phyloP scores from a whole-genome alignment of 805 yeast genomes.

The Candida oleophila region DNA sequence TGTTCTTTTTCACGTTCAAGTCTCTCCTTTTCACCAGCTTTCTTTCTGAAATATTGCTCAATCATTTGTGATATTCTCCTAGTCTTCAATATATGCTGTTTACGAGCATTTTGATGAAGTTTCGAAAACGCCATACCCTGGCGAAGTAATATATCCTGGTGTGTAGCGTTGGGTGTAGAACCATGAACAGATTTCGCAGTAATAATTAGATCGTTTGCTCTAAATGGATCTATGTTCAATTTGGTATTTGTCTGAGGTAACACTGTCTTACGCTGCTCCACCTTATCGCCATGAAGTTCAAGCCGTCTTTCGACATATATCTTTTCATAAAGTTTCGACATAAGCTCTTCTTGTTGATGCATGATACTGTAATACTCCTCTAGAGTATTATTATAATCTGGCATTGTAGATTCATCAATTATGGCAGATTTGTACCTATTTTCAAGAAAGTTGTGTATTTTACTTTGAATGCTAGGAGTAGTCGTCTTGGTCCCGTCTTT shows the following conservation, averaged over 20 bases:
- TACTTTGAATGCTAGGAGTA: conserved; percentile 27
- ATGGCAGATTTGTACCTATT: conserved; percentile 33
- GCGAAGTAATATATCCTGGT: conserved; percentile 69
- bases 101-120: conserved; percentile 63
- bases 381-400: conserved; percentile 29
- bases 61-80: conserved; percentile 77
- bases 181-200: conserved; percentile 42
- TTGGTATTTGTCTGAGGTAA: conserved; percentile 43
- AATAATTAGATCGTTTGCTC: conserved; percentile 41
- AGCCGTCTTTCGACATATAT: conserved; percentile 33
- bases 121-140: conserved; percentile 76
- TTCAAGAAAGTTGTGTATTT: conserved; percentile 25
- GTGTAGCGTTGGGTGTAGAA: conserved; percentile 43
- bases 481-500: conserved; percentile 12
- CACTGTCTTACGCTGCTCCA: conserved; percentile 43
- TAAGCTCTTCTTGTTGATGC: conserved; percentile 49
- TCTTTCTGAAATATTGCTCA: conserved; percentile 81
- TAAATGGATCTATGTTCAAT: conserved; percentile 44
- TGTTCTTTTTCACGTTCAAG: conserved; percentile 73
- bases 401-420: conserved; percentile 32
- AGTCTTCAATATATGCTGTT: conserved; percentile 62
- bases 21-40: conserved; percentile 86
- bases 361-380: conserved; percentile 65
- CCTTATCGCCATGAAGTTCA: conserved; percentile 49
- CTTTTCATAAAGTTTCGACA: conserved; percentile 45